Evolutionary conservation across 2,329 filamentous ascomycete genomes (phyloP).

Genomic region (Ustulina deusta): DNA sequence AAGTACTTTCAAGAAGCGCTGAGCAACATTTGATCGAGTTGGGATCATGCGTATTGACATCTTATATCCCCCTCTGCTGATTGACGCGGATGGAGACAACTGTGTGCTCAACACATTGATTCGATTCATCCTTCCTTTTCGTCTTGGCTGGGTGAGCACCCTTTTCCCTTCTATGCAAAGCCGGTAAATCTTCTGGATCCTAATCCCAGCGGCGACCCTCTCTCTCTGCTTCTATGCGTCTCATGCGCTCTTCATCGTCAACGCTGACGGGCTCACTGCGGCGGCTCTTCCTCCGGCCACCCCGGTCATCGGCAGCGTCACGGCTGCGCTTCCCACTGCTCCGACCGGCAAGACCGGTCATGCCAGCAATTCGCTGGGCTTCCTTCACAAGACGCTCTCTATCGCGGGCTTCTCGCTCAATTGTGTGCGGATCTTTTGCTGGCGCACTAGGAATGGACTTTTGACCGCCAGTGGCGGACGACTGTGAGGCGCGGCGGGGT

Average conservation of each 20-base stretch:
- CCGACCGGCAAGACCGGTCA: constrained; percentile 65
- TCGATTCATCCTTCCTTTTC: not conserved
- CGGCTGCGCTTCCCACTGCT: constrained; percentile 63
- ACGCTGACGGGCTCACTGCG: constrained; percentile 61
- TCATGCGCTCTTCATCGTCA: constrained; percentile 66
- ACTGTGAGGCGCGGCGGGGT: constrained; percentile 55
- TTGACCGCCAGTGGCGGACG: constrained; percentile 46
- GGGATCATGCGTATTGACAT: not conserved
- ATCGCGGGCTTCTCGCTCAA: constrained; percentile 75
- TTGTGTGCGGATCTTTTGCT: constrained; percentile 71
- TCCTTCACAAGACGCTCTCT: constrained; percentile 76
- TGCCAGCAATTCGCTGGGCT: constrained; percentile 72
- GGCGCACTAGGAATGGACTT: constrained; percentile 40
- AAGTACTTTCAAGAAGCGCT: constrained; percentile 1
- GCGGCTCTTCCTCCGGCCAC: constrained; percentile 61
- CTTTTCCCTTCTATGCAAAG: constrained; percentile 25
- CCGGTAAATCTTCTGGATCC: constrained; percentile 15
- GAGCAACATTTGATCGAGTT: not conserved
- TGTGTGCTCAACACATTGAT: not conserved
- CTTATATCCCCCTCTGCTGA: not conserved
- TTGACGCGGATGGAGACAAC: not conserved
- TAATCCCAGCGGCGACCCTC: constrained; percentile 65
- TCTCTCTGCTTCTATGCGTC: constrained; percentile 69
- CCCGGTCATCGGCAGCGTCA: constrained; percentile 56
- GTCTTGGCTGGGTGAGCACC: not conserved